Evolutionary conservation across 805 yeast genomes (phyloP).

Genomic region (Kuraishia ogatae): DNA sequence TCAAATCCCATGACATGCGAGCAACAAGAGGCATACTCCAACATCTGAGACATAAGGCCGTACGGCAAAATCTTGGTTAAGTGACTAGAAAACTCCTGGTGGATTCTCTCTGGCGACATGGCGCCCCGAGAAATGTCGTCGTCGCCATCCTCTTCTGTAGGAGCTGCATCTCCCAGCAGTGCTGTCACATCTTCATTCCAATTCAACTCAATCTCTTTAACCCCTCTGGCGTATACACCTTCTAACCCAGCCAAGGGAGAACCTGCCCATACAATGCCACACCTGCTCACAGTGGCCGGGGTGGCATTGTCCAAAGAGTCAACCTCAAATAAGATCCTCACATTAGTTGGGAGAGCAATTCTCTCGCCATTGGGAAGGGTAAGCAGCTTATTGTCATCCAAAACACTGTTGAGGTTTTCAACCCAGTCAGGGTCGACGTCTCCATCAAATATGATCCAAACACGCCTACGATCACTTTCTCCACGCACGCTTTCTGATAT

Average conservation of each 20-base stretch:
- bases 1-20: constrained; percentile 47
- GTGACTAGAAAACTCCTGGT: neutral
- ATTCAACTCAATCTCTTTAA: neutral
- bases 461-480: constrained; percentile 35
- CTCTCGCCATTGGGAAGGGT: constrained; percentile 91
- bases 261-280: constrained; percentile 74
- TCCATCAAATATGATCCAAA: constrained; percentile 87
- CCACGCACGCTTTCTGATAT: constrained; percentile 50
- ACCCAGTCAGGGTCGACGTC: constrained; percentile 94
- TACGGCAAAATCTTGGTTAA: neutral
- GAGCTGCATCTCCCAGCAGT: neutral
- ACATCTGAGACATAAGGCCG: neutral
- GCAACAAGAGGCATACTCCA: neutral
- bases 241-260: neutral
- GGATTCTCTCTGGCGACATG: neutral
- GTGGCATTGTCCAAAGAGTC: constrained; percentile 61
- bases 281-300: constrained; percentile 86
- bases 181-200: neutral
- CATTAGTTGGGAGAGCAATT: constrained; percentile 51
- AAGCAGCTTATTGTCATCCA: constrained; percentile 77
- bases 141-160: neutral
- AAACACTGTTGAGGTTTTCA: constrained; percentile 80
- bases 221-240: neutral
- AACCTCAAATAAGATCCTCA: constrained; percentile 70
- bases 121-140: too few relatives aligned